These are phyloP conservation scores for Cetradonia linearis DNA, from an alignment of 495 filamentous ascomycete species.

Conservation along the genomic window DNA sequence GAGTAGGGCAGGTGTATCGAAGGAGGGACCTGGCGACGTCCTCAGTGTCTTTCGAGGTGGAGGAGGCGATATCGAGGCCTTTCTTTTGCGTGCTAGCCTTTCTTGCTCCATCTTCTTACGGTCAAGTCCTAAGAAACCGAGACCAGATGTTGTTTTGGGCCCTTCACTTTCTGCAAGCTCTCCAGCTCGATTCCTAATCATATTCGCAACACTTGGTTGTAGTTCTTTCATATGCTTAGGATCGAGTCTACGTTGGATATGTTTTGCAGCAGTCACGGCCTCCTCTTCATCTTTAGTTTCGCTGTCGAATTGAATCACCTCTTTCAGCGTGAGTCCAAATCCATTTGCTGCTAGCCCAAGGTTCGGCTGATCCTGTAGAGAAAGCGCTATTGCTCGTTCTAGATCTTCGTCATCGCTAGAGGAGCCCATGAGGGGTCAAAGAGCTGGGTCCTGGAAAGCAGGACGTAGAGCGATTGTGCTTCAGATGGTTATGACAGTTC, in stretches of 20 bases:
- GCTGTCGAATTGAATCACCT: slow-evolving; percentile 26
- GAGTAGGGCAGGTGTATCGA: no score
- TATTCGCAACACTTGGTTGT: background rate
- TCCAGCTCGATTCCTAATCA: background rate
- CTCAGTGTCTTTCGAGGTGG: slow-evolving; percentile 15
- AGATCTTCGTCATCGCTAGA: slow-evolving; percentile 38
- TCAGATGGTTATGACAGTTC: background rate
- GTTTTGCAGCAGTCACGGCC: background rate
- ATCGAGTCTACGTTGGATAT: background rate
- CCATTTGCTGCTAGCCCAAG: background rate
- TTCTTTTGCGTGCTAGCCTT: slow-evolving; percentile 62
- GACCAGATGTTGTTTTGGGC: background rate
- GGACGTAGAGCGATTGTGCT: background rate
- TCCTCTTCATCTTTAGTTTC: slow-evolving; percentile 23
- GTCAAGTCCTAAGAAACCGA: slow-evolving; percentile 46
- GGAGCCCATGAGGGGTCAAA: background rate
- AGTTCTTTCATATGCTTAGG: background rate
- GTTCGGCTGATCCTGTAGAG: slow-evolving; percentile 29
- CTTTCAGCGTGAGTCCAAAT: background rate
- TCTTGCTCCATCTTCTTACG: slow-evolving; percentile 82
- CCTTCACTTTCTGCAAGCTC: background rate
- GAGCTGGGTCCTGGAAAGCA: background rate
- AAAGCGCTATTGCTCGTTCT: slow-evolving; percentile 43
- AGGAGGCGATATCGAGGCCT: slow-evolving; percentile 38
- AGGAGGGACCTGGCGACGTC: background rate